Percentiles rank a stretch among this genome's conserved stretches.
These are phyloP conservation scores for Saccharomycopsis vini DNA, from an alignment of 805 yeast genomes.

Conservation along the genomic window DNA sequence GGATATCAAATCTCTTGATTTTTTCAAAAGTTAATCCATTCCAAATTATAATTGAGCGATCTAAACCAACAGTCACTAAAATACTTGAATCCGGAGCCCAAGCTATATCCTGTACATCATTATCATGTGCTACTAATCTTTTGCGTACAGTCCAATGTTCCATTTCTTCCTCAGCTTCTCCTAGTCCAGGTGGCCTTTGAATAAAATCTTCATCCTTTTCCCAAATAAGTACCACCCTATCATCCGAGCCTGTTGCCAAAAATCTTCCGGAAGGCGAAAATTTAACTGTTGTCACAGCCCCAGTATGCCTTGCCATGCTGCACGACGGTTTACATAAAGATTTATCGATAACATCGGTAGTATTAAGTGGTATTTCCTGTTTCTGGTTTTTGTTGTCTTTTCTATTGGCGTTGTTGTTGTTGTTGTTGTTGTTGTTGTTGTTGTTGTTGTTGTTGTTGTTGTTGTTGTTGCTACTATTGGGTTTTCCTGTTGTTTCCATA, in stretches of 20 bases:
- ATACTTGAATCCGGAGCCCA: constrained; percentile 96
- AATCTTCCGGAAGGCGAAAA: constrained; percentile 90
- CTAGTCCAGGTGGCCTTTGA: constrained; percentile 48
- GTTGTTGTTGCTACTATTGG: no score
- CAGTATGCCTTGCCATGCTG: constrained; percentile 91
- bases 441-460: constrained; percentile 19
- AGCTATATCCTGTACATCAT: constrained; percentile 94
- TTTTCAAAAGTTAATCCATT: constrained; percentile 86
- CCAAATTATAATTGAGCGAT: constrained; percentile 89
- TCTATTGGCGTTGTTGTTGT: no score
- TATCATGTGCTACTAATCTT: constrained; percentile 91
- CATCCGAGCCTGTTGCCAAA: constrained; percentile 93
- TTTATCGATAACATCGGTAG: constrained; percentile 25
- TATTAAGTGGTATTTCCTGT: constrained; percentile 1
- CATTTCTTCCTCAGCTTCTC: constrained; percentile 57
- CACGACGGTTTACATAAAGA: constrained; percentile 54
- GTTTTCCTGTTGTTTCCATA: no score
- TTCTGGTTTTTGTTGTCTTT: constrained; percentile 7
- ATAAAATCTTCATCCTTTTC: constrained; percentile 71
- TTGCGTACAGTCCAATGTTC: constrained; percentile 95
- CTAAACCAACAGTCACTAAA: constrained; percentile 89
- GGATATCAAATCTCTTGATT: constrained; percentile 81
- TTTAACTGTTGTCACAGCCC: constrained; percentile 89
- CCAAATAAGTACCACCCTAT: constrained; percentile 85
- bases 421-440: constrained; percentile 18